Base-by-base conservation (phyloP, 768 basidiomycete species). In the Leucosporidium scottii region DNA sequence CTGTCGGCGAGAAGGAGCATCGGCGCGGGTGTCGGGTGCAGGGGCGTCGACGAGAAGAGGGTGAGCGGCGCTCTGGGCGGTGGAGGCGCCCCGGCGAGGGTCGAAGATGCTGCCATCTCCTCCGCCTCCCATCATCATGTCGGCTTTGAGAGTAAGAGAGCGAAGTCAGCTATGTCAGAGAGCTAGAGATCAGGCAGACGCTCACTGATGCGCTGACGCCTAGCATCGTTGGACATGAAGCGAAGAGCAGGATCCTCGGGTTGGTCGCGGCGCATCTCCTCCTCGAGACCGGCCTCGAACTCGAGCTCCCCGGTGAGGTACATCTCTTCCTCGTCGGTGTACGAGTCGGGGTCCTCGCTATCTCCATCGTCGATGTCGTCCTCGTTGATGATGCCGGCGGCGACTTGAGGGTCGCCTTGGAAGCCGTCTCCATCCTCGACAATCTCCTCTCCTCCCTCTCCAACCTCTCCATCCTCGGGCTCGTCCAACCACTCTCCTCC, bases 11-110 rank as follows among this genome's bases (percentile, higher is more conserved):
- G 67, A 44, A 4, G 62, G 53, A 9, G 61, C 27, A 1, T 58
- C 66, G 21, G 31, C 31, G 18, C 66, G 59, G 0, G 61, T 23
- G 3, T 85, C 82, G 36, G 81, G 82, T 68, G 62, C 62, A 49
- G 47, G 72, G 47, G 18, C 75, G 50, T 93, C 89, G 27, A 90
- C 75, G 20, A 94, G 83, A 10, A 94, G 81, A 8, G 92, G 92
- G 75, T 94, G 93, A 0, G 86, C 85, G 17, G 86, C 87, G 21
- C 67, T 30, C 10, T 61, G 48, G 21, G 47, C 62, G 27, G 62
- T 62, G 48, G 39, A 59, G 13, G 49, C 44, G 51, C 59, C 27
- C 2, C 27, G 61, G 34, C 15, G 51, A 17, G 17, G 31, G 63
- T 10, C 71, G 54, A 67, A 67, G 53, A 87, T 81, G 54, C 67